A percentile compares a stretch with the other conserved stretches of the same genome.
Evolutionary conservation across 176 grass and related monocot genomes (phyloP).

Genomic region (Guadua angustifolia): DNA sequence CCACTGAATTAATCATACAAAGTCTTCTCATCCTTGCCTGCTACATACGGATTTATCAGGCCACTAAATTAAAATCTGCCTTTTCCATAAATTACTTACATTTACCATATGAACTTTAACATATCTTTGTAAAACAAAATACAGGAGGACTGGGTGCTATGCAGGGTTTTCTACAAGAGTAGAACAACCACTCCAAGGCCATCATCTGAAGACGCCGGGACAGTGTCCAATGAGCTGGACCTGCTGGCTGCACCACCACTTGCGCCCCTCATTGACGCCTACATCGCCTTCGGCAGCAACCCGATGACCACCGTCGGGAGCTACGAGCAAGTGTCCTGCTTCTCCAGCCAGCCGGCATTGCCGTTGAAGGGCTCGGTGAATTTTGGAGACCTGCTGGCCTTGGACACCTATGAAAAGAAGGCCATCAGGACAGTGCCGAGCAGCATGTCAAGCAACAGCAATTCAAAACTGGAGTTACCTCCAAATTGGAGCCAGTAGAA

Average conservation of each 20-base stretch:
- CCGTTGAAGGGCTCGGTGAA: conserved; percentile 6
- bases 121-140: not conserved
- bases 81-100: not conserved
- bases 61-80: no score
- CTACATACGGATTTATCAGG: no score
- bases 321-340: conserved; percentile 47
- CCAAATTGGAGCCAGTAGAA: conserved; percentile 35
- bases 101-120: not conserved
- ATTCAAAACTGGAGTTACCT: conserved; percentile 38
- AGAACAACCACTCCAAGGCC: conserved; percentile 44
- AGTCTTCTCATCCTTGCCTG: not conserved
- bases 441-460: conserved; percentile 38
- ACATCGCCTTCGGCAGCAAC: not conserved
- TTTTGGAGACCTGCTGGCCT: conserved; percentile 19
- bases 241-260: not conserved
- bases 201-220: conserved; percentile 26
- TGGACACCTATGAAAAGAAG: conserved; percentile 35
- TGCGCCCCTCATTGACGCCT: not conserved
- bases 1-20: not conserved
- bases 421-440: not conserved
- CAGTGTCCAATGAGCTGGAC: not conserved
- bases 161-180: conserved; percentile 75
- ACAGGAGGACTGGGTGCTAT: conserved; percentile 76
- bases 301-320: not conserved
- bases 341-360: conserved; percentile 30